These are phyloP conservation scores for Chloris gayana DNA, from an alignment of 176 grass and related monocot genomes.

Conservation along the genomic window DNA sequence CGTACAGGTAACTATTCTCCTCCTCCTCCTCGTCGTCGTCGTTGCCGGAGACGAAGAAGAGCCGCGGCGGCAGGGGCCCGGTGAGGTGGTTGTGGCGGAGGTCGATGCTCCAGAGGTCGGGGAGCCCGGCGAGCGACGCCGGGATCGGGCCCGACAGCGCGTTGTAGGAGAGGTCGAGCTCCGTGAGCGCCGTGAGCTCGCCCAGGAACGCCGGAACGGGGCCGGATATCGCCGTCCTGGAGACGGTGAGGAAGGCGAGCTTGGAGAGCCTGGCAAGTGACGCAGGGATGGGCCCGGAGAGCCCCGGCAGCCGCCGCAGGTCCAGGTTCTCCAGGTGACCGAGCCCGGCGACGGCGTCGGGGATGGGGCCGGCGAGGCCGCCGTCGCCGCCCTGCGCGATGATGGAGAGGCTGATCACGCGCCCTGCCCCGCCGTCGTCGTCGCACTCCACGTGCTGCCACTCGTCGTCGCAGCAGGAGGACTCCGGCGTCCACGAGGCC, in stretches of 20 bases:
- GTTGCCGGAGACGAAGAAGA: too few relatives aligned
- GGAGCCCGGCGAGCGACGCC: neutral
- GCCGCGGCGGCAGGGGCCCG: slow-evolving; percentile 40
- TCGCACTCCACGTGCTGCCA: slow-evolving; percentile 66
- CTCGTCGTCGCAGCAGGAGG: slow-evolving; percentile 35
- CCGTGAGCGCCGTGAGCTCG: neutral
- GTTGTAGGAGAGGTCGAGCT: neutral
- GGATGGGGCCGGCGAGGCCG: slow-evolving; percentile 52
- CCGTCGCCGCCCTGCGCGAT: neutral
- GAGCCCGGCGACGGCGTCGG: slow-evolving; percentile 56
- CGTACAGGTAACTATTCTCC: neutral
- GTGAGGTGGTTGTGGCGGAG: slow-evolving; percentile 69
- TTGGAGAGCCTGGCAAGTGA: slow-evolving; percentile 24
- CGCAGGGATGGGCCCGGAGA: slow-evolving; percentile 52
- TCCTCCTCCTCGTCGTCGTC: neutral
- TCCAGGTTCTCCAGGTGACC: slow-evolving; percentile 33
- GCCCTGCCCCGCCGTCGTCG: neutral
- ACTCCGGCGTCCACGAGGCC: slow-evolving; percentile 46
- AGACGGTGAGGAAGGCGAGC: slow-evolving; percentile 56
- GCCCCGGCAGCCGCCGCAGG: slow-evolving; percentile 50
- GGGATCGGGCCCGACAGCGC: neutral
- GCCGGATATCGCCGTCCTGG: slow-evolving; percentile 55
- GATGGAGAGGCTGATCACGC: slow-evolving; percentile 46
- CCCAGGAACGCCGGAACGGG: slow-evolving; percentile 52
- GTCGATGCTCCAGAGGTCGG: slow-evolving; percentile 35